Base-by-base conservation (phyloP, 208 protist species). In the Naegleria gruberi region DNA sequence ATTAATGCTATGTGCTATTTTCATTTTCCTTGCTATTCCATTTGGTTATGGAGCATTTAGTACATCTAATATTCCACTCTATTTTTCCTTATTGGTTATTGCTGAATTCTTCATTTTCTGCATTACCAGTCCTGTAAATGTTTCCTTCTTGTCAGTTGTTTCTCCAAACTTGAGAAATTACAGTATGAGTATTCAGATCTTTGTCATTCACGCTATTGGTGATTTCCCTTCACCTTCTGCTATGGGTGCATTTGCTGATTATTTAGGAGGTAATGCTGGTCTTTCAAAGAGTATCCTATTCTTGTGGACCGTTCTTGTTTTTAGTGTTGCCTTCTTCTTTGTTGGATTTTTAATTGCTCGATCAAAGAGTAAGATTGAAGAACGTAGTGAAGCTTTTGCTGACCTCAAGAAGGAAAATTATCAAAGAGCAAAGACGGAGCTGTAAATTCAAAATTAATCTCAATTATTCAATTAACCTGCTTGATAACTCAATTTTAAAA, bases 161-260 rank as follows among this genome's bases (percentile, higher is more conserved):
- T 42, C 37, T 26, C 7, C n/a, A 44, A 44, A 90, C 19, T 17
- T 89, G 19, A 86, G 90, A 86, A 90, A 73, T 30, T 44, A 40
- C 10, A 47, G 44, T 51, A 91, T 91, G 82, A n/a, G 51, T 15
- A 44, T 91, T 23, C 51, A 65, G 40, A 91, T 91, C 12, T 55
- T 91, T 10, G 8, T 15, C 26, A 91, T 91, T 41, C 90, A 91
- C 37, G 43, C 74, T 7, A 45, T 91, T 43, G 90, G 90, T 7
- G 90, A 91, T 34, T 84, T 91, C 42, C 90, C 90, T 8, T 90
- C 84, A 17, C 90, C 90, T 3, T 40, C 41, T 87, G 26, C 37
- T 17, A n/a, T 90, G 10, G 89, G 89, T 45, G 51, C 30, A 43
- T 42, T 87, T 30, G 83, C 87, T 1, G 87, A 84, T 90, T n/a